A percentile compares a stretch with the other conserved stretches of the same genome.
Evolutionary conservation across 1,284 basidiomycete species (phyloP).

Genomic region (Papiliotrema fonsecae): DNA sequence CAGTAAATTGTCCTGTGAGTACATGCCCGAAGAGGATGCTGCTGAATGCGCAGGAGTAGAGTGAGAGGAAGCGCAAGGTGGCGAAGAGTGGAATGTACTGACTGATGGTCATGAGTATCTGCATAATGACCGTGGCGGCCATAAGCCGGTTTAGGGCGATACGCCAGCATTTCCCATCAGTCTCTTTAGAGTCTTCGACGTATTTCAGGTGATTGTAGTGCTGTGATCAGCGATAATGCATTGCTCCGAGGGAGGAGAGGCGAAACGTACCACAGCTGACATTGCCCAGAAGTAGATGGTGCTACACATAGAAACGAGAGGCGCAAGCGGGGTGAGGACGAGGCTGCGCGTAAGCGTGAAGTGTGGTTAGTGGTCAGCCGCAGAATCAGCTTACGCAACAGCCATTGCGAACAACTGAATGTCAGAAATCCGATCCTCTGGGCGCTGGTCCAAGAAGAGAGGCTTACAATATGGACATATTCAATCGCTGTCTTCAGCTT

Average conservation of each 20-base stretch:
- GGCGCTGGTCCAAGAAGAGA: neutral
- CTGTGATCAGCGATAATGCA: conserved; percentile 8
- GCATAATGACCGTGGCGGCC: conserved; percentile 28
- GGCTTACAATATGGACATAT: conserved; percentile 28
- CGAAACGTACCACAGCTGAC: conserved; percentile 21
- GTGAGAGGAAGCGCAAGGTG: too few relatives aligned
- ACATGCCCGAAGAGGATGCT: too few relatives aligned
- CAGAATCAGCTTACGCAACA: conserved; percentile 23
- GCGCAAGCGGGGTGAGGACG: conserved; percentile 33
- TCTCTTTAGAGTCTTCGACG: conserved; percentile 32
- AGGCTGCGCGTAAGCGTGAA: conserved; percentile 9
- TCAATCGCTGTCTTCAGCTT: conserved; percentile 27
- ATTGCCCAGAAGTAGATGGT: conserved; percentile 35
- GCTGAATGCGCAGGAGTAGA: too few relatives aligned
- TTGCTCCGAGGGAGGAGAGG: neutral
- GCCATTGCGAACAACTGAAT: conserved; percentile 28
- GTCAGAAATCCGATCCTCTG: too few relatives aligned
- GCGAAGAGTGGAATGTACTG: too few relatives aligned
- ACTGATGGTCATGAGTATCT: conserved; percentile 34
- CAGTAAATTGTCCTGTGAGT: too few relatives aligned
- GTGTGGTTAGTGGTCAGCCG: neutral
- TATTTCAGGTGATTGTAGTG: conserved; percentile 27
- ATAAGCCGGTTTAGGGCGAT: conserved; percentile 30
- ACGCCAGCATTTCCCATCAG: conserved; percentile 33
- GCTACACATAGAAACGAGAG: conserved; percentile 28